Base-by-base conservation (phyloP, 1,139 yeast species). In the Sugiyamaella japonica region DNA sequence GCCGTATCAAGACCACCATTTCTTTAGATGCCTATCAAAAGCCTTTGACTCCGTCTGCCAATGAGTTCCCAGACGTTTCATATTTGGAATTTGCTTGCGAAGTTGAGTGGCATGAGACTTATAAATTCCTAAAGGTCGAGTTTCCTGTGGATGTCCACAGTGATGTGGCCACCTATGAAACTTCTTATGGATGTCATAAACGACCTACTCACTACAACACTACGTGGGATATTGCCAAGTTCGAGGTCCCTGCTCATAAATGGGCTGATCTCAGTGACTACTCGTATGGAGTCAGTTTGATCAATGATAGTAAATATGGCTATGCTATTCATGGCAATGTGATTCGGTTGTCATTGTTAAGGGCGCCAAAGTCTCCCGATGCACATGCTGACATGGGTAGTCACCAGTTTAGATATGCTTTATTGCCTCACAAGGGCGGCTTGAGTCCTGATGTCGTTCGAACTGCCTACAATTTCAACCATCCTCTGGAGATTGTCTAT, bases 171-270 rank as follows among this genome's bases (percentile, higher is more conserved):
- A 82, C 83, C 54, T 93, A 89, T 70, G 99, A 93, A 70, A 90
- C 97, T 1, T 96, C 90, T 69, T 93, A 88, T 72, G 98, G 98
- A 56, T 73, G 87, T 50, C 93, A 96, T 12, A 83, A 81, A 64
- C 82, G 98, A 63, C 96, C 98, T 46, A 93, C 98, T 0, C 98
- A 91, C 70, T 91, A 78, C 74, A 93, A 93, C 69, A 91, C 98
- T 1, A 75, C 89, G 1, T 91, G 98, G 98, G 99, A 91, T 67
- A 86, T 85, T 41, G 98, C 98, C 57, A 90, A 90, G 71, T 93
- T 93, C 71, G 99, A 93, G 72, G 97, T 90, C 17, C 89, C 97
- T 63, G 91, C 87, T 65, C 98, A 93, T 71, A 88, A 89, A 68
- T 93, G 89, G 74, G 91, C 95, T 68, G 98, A 93, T 68, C 83